Percentiles rank a stretch among this genome's conserved stretches.
Evolutionary conservation across 2,329 filamentous ascomycete species (phyloP).

Genomic region (Alternaria gansuensis): DNA sequence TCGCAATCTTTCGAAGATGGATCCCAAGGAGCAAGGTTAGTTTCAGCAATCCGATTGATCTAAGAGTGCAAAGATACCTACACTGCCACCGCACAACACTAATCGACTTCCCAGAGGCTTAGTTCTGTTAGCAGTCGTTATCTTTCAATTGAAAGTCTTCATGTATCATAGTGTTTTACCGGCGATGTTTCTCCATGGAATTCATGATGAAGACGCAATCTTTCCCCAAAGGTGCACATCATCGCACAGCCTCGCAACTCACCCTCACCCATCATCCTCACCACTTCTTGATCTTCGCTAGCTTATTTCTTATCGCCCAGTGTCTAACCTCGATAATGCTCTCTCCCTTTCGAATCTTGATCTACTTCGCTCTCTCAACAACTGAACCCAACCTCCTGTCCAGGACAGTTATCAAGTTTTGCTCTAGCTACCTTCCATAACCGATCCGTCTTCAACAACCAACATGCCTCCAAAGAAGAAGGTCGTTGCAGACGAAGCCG

Average conservation of each 20-base stretch:
- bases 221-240: too few relatives aligned
- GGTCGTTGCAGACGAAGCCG: neutral
- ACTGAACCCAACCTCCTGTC: neutral
- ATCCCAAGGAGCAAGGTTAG: too few relatives aligned
- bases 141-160: accelerated
- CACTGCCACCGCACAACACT: too few relatives aligned
- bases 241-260: neutral
- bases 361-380: neutral
- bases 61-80: too few relatives aligned
- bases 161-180: neutral
- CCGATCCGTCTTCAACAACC: too few relatives aligned
- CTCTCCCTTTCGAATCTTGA: neutral
- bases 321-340: neutral
- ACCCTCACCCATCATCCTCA: neutral
- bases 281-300: too few relatives aligned
- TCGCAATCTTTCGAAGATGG: too few relatives aligned
- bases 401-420: neutral
- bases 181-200: too few relatives aligned
- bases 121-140: too few relatives aligned
- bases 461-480: neutral
- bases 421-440: neutral
- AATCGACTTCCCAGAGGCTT: neutral
- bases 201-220: neutral
- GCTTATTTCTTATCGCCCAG: neutral
- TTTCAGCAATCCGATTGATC: too few relatives aligned